Evolutionary conservation across 371 early-diverging fungal species (phyloP), one percentile per base, ranked within the genome.

Genomic region (Mortierella sp.): DNA sequence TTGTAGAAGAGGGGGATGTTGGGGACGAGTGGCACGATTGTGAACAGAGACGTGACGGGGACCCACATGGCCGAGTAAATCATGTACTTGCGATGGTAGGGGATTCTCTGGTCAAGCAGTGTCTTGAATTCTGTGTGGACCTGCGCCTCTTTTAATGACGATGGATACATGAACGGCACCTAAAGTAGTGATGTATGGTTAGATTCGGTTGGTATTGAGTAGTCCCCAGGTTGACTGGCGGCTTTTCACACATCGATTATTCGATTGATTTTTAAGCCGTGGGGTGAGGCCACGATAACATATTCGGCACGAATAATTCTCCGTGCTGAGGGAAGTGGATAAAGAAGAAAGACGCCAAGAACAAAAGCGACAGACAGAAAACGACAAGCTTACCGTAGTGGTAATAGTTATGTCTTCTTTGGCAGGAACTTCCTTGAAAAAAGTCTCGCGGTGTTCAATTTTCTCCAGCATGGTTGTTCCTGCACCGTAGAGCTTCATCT

Each of bases 1-100:
- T 97, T 97, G 88, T 96, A 97, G 31, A 94, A 94, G 21, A 97
- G 86, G 0, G 96, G 96, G 63, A 97, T 93, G 86, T 97, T 97
- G 48, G 97, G 97, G 8, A 96, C 86, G 21, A 96, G 74, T 2
- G 97, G 97, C 0, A 97, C 93, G 77, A 96, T 82, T 7, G 90
- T 92, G 89, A 96, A 95, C 24, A 93, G 88, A 68, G 92, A 90
- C 8, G 96, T 87, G 48, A 96, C 82, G 1, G 97, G 97, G 10
- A 96, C 89, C 91, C 91, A 90, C 68, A 94, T 90, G 28, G 92
- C 92, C 68, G 94, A 94, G 74, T 94, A 93, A 68, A 89, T 89
- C 92, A 95, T 91, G 82, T 94, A 94, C 74, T 93, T 93, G 50
- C 90, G 84, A 81, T 97, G 97, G 80, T 95, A 95, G 0, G 94